Evolutionary conservation across 306 rosid species (phyloP), one percentile per base, ranked within the genome.

Genomic region (Cicer pinnatifidum): DNA sequence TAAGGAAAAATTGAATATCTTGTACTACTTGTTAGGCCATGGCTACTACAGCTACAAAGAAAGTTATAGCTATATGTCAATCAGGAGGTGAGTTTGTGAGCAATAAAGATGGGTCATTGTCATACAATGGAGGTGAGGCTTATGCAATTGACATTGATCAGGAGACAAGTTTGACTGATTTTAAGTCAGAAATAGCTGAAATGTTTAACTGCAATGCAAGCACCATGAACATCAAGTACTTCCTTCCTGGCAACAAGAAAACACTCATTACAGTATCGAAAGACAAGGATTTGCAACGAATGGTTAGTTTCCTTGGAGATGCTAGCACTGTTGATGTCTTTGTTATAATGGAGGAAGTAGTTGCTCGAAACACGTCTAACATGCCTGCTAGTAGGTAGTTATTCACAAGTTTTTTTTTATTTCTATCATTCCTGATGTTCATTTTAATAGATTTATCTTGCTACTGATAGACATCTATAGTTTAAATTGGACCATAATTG

Each of bases 231-330:
- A 78, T 94, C 79, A 94, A 91, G 88, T 94, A 94, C 84, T 89
- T 94, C 69, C 97, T 94, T 73, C 99, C 99, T 0, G 93, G 92
- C 9, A 91, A 94, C 73, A 91, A 87, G 87, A 94, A 80, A 85
- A 94, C 97, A 43, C 96, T 91, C 39, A 94, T 94, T 61, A 87
- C 95, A 1, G 82, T 94, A 37, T 94, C 99, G 8, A 91, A 89
- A 80, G 99, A 91, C 75, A 91, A 91, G 88, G 99, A 94, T 80
- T 82, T 94, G 83, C 97, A 89, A 61, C 95, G 99, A 33, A 94
- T 94, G 99, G 78, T 94, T 66, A 88, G 73, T 84, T 94, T 91
- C 79, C 72, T 87, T 4, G 92, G 92, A 15, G 99, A 91, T 67
- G 71, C 88, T 63, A 48, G 60, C 78, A 83, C 88, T 0, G 99